Conservation (phyloP, 2,329 filamentous ascomycete genomes). For the Cryphonectria radicalis region DNA sequence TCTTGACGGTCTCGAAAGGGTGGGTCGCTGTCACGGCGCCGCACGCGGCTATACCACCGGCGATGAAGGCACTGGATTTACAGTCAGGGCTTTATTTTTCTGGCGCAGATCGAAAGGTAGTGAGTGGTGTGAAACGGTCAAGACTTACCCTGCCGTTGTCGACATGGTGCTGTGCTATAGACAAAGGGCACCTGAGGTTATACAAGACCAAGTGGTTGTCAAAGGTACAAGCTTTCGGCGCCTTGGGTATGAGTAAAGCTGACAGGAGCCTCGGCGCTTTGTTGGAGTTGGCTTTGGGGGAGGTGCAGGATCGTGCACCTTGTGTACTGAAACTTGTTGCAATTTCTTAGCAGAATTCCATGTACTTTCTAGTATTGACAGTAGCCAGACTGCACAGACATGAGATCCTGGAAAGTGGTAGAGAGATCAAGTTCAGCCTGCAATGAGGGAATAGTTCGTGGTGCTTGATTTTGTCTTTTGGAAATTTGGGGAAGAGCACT, state of each 20-base stretch:
- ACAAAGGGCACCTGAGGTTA: too few species aligned
- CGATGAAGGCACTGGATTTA: conserved; percentile 76
- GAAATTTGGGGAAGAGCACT: conserved; percentile 11
- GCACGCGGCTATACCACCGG: conserved; percentile 94
- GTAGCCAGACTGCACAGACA: neutral
- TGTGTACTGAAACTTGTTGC: neutral
- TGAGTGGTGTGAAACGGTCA: neutral
- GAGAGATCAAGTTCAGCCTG: neutral
- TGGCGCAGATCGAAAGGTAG: neutral
- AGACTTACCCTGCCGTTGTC: conserved; percentile 51
- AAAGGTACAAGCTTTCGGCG: neutral
- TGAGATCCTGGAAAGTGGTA: neutral
- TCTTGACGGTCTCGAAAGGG: conserved; percentile 98
- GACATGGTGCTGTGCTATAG: conserved; percentile 46
- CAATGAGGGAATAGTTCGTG: neutral
- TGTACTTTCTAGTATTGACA: neutral
- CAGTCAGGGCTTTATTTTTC: conserved; percentile 30
- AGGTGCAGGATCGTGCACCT: neutral
- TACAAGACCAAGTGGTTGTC: neutral
- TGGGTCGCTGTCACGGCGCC: conserved; percentile 97
- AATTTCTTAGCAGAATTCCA: neutral
- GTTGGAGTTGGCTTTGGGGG: neutral
- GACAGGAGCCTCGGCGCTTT: neutral
- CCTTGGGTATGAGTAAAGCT: neutral
- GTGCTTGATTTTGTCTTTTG: neutral